A percentile compares a stretch with the other conserved stretches of the same genome.
phyloP scores from a whole-genome alignment of 2,329 filamentous ascomycete genomes.

The Botrytis paeoniae region DNA sequence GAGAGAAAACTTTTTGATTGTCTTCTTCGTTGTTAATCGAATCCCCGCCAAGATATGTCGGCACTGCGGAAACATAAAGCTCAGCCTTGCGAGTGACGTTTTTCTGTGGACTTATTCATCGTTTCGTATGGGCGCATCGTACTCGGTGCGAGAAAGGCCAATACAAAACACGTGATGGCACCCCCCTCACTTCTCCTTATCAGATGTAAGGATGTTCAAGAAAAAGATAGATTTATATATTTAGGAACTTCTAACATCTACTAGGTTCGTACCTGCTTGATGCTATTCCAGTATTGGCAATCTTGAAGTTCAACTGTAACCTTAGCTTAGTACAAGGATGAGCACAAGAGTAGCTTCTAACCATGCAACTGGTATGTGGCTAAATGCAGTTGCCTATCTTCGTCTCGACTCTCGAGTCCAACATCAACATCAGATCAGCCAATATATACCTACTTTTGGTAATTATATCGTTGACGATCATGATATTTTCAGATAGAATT shows the following conservation, averaged over 20 bases:
- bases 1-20: background rate
- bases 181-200: background rate
- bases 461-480: background rate
- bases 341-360: background rate
- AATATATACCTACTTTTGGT: background rate
- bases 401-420: background rate
- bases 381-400: background rate
- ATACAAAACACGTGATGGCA: background rate
- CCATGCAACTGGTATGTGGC: background rate
- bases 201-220: too few species aligned
- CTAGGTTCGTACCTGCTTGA: background rate
- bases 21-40: background rate
- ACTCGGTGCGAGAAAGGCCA: background rate
- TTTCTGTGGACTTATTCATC: background rate
- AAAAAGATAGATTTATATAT: background rate
- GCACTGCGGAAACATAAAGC: background rate
- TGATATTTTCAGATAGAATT: background rate
- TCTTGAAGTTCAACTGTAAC: background rate
- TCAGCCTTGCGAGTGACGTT: conserved; percentile 8
- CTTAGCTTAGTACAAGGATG: background rate
- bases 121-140: background rate
- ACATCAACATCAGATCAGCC: background rate
- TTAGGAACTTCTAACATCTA: background rate
- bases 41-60: background rate
- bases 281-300: background rate